Conservation (phyloP, 1,284 basidiomycete genomes). For the Rhodotorula glutinis region DNA sequence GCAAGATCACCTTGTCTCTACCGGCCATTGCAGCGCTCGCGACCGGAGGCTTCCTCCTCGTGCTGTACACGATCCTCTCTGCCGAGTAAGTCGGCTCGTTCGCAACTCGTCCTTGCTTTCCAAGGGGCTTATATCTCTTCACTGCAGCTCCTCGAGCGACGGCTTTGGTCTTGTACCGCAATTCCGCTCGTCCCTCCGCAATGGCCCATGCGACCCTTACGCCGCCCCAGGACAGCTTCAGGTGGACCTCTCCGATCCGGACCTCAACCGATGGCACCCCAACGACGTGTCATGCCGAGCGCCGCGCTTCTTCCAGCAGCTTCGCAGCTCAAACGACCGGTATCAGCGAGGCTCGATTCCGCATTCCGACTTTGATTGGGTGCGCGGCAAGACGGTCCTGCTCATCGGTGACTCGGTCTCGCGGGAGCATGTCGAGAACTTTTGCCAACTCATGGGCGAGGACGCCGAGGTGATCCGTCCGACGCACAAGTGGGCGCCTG, state of each 20-base stretch:
- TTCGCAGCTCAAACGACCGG: slow-evolving; percentile 21
- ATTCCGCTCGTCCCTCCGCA: background rate
- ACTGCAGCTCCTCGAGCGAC: slow-evolving; percentile 9
- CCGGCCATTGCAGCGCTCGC: slow-evolving; percentile 1
- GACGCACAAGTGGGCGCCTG: slow-evolving; percentile 41
- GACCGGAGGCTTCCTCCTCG: slow-evolving; percentile 15
- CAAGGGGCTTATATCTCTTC: no score
- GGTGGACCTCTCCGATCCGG: slow-evolving; percentile 41
- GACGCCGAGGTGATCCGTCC: slow-evolving; percentile 45
- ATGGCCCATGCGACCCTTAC: slow-evolving; percentile 40
- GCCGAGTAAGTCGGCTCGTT: no score
- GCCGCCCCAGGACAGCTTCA: slow-evolving; percentile 36
- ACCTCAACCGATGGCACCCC: slow-evolving; percentile 41
- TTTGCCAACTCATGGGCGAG: slow-evolving; percentile 48
- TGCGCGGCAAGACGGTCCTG: slow-evolving; percentile 49
- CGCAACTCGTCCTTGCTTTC: no score
- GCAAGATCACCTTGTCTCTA: no score
- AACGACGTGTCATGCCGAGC: slow-evolving; percentile 30
- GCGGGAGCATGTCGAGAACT: slow-evolving; percentile 48
- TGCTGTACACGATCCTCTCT: no score
- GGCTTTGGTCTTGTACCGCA: no score
- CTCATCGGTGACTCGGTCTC: slow-evolving; percentile 50
- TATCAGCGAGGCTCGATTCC: background rate
- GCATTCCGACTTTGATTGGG: slow-evolving; percentile 39
- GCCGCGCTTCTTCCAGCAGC: slow-evolving; percentile 26